Evolutionary conservation across 202 grass and related monocot species (phyloP).

Genomic region (Saccharum hybrid): DNA sequence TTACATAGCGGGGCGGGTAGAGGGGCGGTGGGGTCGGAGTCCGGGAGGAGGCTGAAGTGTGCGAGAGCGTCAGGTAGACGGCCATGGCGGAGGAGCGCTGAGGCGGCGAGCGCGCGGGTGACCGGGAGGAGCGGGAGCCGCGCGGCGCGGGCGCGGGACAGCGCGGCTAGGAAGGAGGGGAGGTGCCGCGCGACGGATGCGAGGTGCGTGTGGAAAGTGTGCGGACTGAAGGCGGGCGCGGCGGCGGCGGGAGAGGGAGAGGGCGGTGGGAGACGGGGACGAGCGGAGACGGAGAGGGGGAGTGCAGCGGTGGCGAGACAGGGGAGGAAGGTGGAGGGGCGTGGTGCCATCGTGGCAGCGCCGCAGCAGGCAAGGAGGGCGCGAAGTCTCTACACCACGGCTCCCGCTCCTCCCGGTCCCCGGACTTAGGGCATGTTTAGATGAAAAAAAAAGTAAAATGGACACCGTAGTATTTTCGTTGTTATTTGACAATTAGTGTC

Average conservation of each 20-base stretch:
- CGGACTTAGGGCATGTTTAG: too few relatives aligned
- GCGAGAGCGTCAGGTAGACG: constrained; percentile 56
- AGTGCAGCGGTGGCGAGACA: constrained; percentile 4
- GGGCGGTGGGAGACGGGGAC: constrained; percentile 2
- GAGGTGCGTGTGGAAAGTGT: constrained; percentile 49
- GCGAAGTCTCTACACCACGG: too few relatives aligned
- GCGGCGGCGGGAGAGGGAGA: not conserved
- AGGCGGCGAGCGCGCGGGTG: constrained; percentile 53
- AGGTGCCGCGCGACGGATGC: constrained; percentile 43
- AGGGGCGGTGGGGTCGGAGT: not conserved
- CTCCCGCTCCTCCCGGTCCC: too few relatives aligned
- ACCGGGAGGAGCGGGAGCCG: constrained; percentile 49
- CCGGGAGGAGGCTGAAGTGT: constrained; percentile 45
- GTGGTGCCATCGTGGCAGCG: too few relatives aligned
- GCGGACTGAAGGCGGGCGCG: constrained; percentile 16
- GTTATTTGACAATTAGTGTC: too few relatives aligned
- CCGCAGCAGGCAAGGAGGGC: too few relatives aligned
- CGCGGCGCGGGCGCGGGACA: constrained; percentile 51
- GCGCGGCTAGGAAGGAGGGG: constrained; percentile 51
- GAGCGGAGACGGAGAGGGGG: constrained; percentile 14
- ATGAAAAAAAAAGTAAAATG: too few relatives aligned
- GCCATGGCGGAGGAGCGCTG: constrained; percentile 50
- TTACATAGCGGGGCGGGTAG: constrained; percentile 54
- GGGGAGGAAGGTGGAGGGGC: not conserved
- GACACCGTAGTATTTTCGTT: too few relatives aligned